Base-by-base conservation (phyloP, 2,329 filamentous ascomycete species). In the Colletotrichum caudatum region DNA sequence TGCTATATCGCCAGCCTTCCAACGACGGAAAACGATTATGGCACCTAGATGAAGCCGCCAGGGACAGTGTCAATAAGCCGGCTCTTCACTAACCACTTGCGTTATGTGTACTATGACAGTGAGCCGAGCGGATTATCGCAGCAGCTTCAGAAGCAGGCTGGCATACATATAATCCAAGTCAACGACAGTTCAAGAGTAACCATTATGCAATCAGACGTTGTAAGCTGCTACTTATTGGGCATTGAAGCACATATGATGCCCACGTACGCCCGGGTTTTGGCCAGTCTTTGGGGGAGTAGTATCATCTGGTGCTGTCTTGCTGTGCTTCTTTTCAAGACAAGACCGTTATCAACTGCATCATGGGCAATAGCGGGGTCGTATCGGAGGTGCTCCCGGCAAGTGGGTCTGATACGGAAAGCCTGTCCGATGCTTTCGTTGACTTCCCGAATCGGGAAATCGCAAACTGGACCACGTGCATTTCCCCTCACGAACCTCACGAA, bases 331-430 rank as follows among this genome's bases (percentile, higher is more conserved):
- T 16, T 8, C 20, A 39, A 11, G 35, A 39, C 9, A 37, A 20
- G 12, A 33, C 29, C n/a, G 44, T 37, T 35, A 16, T 50, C 48
- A 59, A 41, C 1, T n/a, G 58, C 53, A 23, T 64, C 57, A 54
- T 39, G 29, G 37, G 6, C 26, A 26, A 69, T 33, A 48, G 60
- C 39, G 59, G 68, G 69, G 53, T 64, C 59, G 54, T 6, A 72
- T 72, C 69, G 69, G 69, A 64, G 69, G 60, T 46, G 65, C 60
- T 56, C 41, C 69, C 69, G 69, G 65, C 41, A 60, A 69, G 69
- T 72, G 66, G 66, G 50, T 60, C 69, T 37, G 57, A 51, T 61
- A 61, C 69, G 65, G 69, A 66, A 69, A 48, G 35, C 69, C 46
- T 60, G 46, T 56, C 69, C 69, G 69, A 66, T 72, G 33, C 39